Evolutionary conservation across 2,329 filamentous ascomycete genomes (phyloP), one percentile per base, ranked within the genome.

Genomic region (Phyllosticta paracitricarpa): DNA sequence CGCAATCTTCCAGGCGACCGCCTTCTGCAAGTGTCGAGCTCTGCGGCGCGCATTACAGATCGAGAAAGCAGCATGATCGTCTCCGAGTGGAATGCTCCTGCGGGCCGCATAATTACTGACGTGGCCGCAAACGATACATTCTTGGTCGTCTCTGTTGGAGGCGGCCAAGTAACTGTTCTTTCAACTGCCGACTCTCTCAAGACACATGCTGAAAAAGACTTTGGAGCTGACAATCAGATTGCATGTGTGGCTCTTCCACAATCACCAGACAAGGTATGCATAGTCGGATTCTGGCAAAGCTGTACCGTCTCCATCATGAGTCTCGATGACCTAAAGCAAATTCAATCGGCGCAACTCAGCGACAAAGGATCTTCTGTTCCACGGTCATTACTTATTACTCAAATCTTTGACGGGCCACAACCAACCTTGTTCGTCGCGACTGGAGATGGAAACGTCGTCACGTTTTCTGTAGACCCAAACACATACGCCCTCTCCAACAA

Each of bases 371-470:
- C 60, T 22, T 91, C 90, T 0, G 86, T 97, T 28, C 92, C 94
- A 0, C 83, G 93, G 64, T 91, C 91, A 58, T 81, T 97, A 28
- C 84, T 87, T 0, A 81, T 97, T 7, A 87, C 89, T 4, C 86
- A 92, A 64, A 81, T 97, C 3, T 82, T 97, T 33, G 71, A 75
- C 12, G 73, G 80, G 54, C 86, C 87, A 14, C 79, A 81, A 6
- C 88, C 91, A 0, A 96, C 89, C 0, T 79, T 99, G 0, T 89
- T 99, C 64, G 82, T 96, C 33, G 89, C 93, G 12, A 89, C 97
- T 82, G 91, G 95, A 56, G 93, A 97, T 73, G 94, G 94, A 3
- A 90, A 89, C 64, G 89, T 99, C 0, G 82, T 96, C 57, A 94
- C 89, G 0, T 97, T 92, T 70, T 83, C 85, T 33, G 81, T 96